Evolutionary conservation across 805 yeast species (phyloP).

Genomic region (Wickerhamiella azyma): DNA sequence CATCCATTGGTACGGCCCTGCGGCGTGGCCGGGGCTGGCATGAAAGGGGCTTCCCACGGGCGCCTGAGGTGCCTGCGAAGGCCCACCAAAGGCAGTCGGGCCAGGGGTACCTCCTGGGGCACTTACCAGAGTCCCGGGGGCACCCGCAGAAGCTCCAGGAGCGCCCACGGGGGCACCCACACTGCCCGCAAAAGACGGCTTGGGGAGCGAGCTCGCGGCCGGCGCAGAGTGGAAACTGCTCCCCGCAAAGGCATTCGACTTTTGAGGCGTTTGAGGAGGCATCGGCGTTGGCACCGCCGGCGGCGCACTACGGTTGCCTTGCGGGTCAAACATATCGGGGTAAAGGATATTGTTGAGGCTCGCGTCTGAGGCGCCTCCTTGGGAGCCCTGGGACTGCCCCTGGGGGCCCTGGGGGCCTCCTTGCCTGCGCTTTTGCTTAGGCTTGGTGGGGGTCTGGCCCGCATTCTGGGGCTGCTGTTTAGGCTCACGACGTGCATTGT

Average conservation of each 20-base stretch:
- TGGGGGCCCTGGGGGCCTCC: not conserved
- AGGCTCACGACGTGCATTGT: not conserved
- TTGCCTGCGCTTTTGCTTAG: not conserved
- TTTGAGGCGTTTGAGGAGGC: not conserved
- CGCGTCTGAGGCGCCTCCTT: too few relatives aligned
- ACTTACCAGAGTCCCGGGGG: not conserved
- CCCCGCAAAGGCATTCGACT: slow-evolving; percentile 10
- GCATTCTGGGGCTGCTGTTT: not conserved
- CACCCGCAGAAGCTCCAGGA: too few relatives aligned
- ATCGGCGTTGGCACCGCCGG: not conserved
- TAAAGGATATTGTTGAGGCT: slow-evolving; percentile 8
- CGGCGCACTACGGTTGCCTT: slow-evolving; percentile 2
- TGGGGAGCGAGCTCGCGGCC: slow-evolving; percentile 18
- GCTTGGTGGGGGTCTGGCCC: not conserved
- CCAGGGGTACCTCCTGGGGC: not conserved
- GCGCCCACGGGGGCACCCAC: not conserved
- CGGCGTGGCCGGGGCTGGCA: not conserved
- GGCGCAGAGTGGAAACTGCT: slow-evolving; percentile 20
- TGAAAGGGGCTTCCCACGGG: too few relatives aligned
- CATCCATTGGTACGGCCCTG: not conserved
- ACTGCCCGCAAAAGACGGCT: slow-evolving; percentile 19
- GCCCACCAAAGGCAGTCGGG: too few relatives aligned
- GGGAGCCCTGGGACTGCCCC: not conserved
- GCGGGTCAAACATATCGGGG: slow-evolving; percentile 10
- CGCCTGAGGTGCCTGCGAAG: too few relatives aligned